Evolutionary conservation across 148 eudicot genomes (phyloP).

Genomic region (Rhododendron simsii): DNA sequence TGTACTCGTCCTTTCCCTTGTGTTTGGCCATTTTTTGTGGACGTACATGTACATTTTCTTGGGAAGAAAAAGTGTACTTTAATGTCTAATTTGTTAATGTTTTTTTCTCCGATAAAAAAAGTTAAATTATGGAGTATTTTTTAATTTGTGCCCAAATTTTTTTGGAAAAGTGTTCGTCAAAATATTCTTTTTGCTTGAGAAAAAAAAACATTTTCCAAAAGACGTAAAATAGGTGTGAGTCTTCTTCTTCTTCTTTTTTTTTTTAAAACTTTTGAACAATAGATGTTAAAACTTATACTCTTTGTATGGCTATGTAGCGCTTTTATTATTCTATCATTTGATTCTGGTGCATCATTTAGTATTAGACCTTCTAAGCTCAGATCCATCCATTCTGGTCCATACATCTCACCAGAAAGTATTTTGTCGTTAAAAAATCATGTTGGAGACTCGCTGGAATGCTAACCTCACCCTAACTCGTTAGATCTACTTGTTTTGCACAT

Average conservation of each 20-base stretch:
- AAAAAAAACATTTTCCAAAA: too few species aligned
- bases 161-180: neutral
- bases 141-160: neutral
- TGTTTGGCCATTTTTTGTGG: neutral
- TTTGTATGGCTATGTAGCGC: too few species aligned
- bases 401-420: neutral
- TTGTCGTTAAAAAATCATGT: too few species aligned
- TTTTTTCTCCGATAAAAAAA: neutral
- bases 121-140: neutral
- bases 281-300: too few species aligned
- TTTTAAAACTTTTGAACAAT: too few species aligned
- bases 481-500: neutral
- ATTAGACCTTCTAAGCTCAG: neutral
- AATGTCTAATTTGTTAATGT: neutral
- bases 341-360: neutral
- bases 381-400: neutral
- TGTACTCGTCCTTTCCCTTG: neutral
- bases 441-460: neutral
- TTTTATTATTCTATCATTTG: too few species aligned
- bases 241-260: too few species aligned
- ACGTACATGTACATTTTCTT: neutral
- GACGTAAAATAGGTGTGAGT: too few species aligned
- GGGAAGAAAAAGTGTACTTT: neutral
- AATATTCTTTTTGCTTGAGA: neutral
- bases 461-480: neutral